Evolutionary conservation across 2,329 filamentous ascomycete species (phyloP), one percentile per base, ranked within the genome.

Genomic region (Grosmannia clavigera): DNA sequence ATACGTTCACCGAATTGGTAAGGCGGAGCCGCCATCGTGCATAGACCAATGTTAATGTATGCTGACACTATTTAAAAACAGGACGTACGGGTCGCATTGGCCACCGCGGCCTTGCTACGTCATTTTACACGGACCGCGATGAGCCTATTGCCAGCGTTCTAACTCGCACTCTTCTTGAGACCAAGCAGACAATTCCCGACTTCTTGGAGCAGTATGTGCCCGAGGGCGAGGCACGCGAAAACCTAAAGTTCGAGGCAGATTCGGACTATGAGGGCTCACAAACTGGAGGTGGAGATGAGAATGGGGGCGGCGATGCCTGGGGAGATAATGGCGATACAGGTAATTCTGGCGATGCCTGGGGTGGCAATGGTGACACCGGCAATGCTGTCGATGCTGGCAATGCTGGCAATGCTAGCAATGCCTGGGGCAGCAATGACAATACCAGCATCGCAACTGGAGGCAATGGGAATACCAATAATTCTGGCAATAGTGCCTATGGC

Each of bases 71-170:
- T 65, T 48, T 48, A 9, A 11, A 16, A 48, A 58, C 62, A 90
- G 87, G 94, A 63, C 92, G 94, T 62, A 99, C 94, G 66, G 94
- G 89, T 59, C 90, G 94, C 58, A 96, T 96, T 68, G 94, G 94
- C 2, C 88, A 96, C 66, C 80, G 81, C 53, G 94, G 94, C 22
- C 75, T 91, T 5, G 92, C 94, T 0, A 92, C 88, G 0, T 96
- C 92, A 0, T 92, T 99, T 75, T 97, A 87, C 77, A 90, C 86
- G 31, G 85, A 92, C 1, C 76, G 80, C 0, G 88, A 97, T 66
- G 82, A 87, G 60, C 80, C 85, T 3, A 75, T 97, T 51, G 90
- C 81, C 0, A 78, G 81, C 11, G 83, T 87, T 1, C 77, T 99
- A 0, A 88, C 90, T 46, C 91, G 92, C 70, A 84, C 90, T 6